Evolutionary conservation across 805 yeast species (phyloP).

Genomic region (Maudiozyma bulderi): DNA sequence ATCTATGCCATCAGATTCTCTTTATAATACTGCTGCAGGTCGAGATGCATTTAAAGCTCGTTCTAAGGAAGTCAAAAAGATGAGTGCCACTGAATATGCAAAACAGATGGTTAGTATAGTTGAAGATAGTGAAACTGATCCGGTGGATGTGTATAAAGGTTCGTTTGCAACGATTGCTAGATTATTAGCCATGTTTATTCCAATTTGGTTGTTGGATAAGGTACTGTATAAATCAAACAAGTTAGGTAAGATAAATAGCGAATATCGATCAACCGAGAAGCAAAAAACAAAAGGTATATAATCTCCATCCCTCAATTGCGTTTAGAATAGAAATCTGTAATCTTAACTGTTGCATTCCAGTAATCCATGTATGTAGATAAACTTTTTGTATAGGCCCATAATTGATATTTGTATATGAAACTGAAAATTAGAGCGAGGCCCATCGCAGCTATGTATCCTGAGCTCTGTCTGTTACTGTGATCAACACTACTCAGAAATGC

Average conservation of each 20-base stretch:
- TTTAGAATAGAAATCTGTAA: too few relatives aligned
- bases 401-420: too few relatives aligned
- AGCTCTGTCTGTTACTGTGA: too few relatives aligned
- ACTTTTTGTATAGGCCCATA: too few relatives aligned
- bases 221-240: background rate
- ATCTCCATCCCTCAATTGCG: background rate
- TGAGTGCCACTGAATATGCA: conserved; percentile 48
- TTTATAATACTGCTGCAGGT: conserved; percentile 43
- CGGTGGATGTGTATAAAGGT: conserved; percentile 50
- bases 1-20: conserved; percentile 42
- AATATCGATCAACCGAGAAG: background rate
- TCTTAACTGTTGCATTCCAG: too few relatives aligned
- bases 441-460: too few relatives aligned
- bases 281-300: background rate
- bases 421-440: too few relatives aligned
- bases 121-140: conserved; percentile 28
- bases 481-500: too few relatives aligned
- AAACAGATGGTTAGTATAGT: conserved; percentile 40
- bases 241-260: background rate
- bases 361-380: too few relatives aligned
- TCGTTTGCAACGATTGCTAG: conserved; percentile 32
- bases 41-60: conserved; percentile 39
- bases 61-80: conserved; percentile 45
- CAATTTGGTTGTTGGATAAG: conserved; percentile 37
- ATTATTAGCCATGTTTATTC: conserved; percentile 31